Percentiles rank a stretch among this genome's conserved stretches.
These are phyloP conservation scores for Beauveria varroae DNA, from an alignment of 2,329 filamentous ascomycete genomes.

Conservation along the genomic window DNA sequence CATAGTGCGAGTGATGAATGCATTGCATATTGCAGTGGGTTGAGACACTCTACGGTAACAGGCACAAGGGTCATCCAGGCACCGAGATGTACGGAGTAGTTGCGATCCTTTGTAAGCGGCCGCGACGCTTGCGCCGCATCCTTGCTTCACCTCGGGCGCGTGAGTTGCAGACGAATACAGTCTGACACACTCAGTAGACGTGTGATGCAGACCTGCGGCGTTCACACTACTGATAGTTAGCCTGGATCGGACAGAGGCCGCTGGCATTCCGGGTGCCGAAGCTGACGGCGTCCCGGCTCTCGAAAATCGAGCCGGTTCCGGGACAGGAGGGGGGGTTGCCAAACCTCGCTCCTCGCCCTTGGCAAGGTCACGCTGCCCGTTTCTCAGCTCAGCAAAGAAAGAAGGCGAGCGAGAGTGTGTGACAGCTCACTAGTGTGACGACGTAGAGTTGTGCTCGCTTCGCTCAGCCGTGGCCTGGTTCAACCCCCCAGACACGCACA, in stretches of 20 bases:
- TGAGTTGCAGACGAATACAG: background rate
- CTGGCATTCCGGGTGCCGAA: slow-evolving; percentile 1
- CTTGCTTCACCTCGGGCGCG: background rate
- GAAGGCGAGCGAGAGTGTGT: background rate
- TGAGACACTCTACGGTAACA: background rate
- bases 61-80: background rate
- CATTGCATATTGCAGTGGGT: background rate
- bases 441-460: slow-evolving; percentile 1
- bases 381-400: background rate
- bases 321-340: background rate
- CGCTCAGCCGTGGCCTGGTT: background rate
- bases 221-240: background rate
- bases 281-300: background rate
- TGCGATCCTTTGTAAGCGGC: background rate
- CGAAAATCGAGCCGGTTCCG: background rate
- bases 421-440: background rate
- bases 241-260: background rate
- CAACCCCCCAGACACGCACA: no score
- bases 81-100: background rate
- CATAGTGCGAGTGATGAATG: background rate
- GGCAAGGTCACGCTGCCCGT: background rate
- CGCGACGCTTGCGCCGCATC: background rate
- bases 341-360: background rate
- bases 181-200: background rate
- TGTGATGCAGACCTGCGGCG: background rate